phyloP scores from a whole-genome alignment of 805 yeast genomes.

The Wickerhamomyces ciferrii region DNA sequence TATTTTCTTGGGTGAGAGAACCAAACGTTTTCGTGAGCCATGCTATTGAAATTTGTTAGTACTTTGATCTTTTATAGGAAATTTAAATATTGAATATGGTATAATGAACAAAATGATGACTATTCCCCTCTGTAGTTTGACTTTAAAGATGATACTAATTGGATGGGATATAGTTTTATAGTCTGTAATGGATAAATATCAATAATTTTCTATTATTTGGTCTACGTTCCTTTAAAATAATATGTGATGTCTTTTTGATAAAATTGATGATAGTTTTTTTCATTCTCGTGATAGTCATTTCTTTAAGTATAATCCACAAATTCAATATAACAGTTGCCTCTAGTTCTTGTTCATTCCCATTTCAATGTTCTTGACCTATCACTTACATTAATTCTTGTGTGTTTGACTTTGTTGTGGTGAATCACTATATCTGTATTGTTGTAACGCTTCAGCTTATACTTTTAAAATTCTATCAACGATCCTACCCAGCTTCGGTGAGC shows the following conservation, averaged over 20 bases:
- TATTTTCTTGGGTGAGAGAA: conserved; percentile 99
- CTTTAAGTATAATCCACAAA: not conserved
- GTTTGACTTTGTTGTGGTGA: not conserved
- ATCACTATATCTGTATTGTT: not conserved
- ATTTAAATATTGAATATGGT: not conserved
- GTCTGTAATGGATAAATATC: no score
- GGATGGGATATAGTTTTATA: no score
- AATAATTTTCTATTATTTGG: no score
- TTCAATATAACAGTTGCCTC: not conserved
- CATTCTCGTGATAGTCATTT: not conserved
- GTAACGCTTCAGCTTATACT: not conserved
- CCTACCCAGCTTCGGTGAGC: not conserved
- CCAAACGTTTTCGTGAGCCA: conserved; percentile 99
- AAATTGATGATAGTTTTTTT: not conserved
- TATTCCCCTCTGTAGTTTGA: not conserved
- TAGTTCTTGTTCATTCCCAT: not conserved
- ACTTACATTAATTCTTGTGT: conserved; percentile 1
- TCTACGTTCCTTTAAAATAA: no score
- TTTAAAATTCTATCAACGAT: not conserved
- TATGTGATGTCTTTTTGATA: no score
- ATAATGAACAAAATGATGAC: not conserved
- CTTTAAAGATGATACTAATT: not conserved
- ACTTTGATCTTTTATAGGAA: not conserved
- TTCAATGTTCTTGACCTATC: not conserved
- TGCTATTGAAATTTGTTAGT: conserved; percentile 36